Percentiles rank a stretch among this genome's conserved stretches.
Evolutionary conservation across 2,329 filamentous ascomycete genomes (phyloP).

Genomic region (Fusarium sp.): DNA sequence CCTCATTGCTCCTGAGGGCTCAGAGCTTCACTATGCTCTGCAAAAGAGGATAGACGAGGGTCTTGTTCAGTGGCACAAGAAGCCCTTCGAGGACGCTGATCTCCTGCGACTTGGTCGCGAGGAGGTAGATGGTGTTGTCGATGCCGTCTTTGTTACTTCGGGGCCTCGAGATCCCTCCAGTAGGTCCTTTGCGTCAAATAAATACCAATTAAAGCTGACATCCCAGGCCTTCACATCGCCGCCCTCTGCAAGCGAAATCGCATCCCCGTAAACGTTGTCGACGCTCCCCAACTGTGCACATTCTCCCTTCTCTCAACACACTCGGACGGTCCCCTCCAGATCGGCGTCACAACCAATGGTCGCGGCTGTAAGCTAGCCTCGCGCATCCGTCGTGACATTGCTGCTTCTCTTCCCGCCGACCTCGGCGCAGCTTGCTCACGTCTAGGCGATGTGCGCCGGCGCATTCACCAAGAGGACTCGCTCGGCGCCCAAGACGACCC

Average conservation of each 20-base stretch:
- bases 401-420: constrained; percentile 78
- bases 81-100: constrained; percentile 77
- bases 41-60: constrained; percentile 74
- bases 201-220: background rate
- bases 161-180: constrained; percentile 59
- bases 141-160: constrained; percentile 89
- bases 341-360: constrained; percentile 95
- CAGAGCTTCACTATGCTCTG: constrained; percentile 68
- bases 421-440: constrained; percentile 82
- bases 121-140: constrained; percentile 82
- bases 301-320: constrained; percentile 92
- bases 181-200: constrained; percentile 40
- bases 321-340: constrained; percentile 89
- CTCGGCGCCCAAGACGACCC: constrained; percentile 55
- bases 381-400: constrained; percentile 88
- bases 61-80: constrained; percentile 73
- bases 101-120: constrained; percentile 81
- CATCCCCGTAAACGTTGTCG: constrained; percentile 93
- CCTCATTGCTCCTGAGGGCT: constrained; percentile 77
- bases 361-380: constrained; percentile 94
- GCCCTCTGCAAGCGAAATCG: constrained; percentile 80
- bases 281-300: constrained; percentile 86
- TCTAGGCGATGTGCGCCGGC: constrained; percentile 77
- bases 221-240: constrained; percentile 74
- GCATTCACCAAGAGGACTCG: constrained; percentile 79